These are phyloP conservation scores for Melampsora americana DNA, from an alignment of 1,284 basidiomycete species.

Conservation along the genomic window DNA sequence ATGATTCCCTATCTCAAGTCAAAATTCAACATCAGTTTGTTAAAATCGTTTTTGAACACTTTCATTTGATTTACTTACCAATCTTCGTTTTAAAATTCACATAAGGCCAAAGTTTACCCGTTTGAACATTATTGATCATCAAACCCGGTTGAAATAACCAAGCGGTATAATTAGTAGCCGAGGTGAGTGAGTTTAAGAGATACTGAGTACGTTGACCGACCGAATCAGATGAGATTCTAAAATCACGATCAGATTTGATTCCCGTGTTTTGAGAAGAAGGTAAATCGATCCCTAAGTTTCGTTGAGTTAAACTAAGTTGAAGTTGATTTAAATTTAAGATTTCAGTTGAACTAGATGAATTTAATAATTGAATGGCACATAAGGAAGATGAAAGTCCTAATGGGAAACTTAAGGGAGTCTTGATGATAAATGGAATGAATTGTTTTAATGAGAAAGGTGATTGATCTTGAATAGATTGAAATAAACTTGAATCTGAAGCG, in stretches of 20 bases:
- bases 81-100: conserved; percentile 31
- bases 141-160: conserved; percentile 46
- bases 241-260: conserved; percentile 13
- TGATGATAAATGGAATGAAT: conserved; percentile 11
- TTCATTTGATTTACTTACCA: too few relatives aligned
- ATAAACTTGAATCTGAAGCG: conserved; percentile 25
- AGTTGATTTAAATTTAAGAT: neutral
- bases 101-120: conserved; percentile 37
- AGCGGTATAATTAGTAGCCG: conserved; percentile 52
- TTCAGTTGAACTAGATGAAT: neutral
- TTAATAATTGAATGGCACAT: conserved; percentile 14
- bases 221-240: neutral
- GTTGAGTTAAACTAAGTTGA: neutral
- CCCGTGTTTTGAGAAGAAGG: conserved; percentile 20
- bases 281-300: conserved; percentile 16
- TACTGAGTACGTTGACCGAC: conserved; percentile 44
- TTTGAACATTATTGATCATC: conserved; percentile 12
- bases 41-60: too few relatives aligned
- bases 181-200: conserved; percentile 47
- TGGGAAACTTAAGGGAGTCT: conserved; percentile 1
- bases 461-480: neutral
- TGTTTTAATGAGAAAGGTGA: neutral
- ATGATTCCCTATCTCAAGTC: conserved; percentile 48
- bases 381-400: conserved; percentile 15
- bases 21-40: neutral